Conservation (phyloP, 1,139 yeast species). For the Magnusiomyces fungicola region DNA sequence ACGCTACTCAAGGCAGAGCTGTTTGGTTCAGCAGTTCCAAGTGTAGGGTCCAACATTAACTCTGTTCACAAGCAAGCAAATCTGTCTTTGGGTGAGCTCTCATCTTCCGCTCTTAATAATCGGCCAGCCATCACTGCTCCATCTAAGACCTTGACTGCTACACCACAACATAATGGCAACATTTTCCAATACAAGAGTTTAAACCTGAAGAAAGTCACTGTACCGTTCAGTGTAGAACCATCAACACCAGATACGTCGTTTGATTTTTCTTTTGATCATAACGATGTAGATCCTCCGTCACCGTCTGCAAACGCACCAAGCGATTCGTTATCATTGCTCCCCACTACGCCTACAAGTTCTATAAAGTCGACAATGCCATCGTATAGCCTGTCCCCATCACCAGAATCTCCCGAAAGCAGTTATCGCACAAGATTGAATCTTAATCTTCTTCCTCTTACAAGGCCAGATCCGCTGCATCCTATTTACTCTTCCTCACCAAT, state of each 20-base stretch:
- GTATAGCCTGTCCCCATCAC: too few relatives aligned
- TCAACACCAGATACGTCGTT: too few relatives aligned
- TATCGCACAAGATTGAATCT: neutral
- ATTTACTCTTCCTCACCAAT: conserved; percentile 82
- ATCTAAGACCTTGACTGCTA: conserved; percentile 23
- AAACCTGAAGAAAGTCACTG: conserved; percentile 4
- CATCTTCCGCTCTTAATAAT: neutral
- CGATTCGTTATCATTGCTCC: too few relatives aligned
- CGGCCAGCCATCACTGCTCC: neutral
- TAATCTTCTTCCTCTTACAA: neutral
- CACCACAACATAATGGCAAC: conserved; percentile 35
- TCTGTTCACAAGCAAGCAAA: neutral
- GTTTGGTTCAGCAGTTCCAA: conserved; percentile 77
- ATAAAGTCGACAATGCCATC: too few relatives aligned
- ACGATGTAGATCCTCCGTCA: too few relatives aligned
- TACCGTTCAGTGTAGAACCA: too few relatives aligned
- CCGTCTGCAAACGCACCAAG: too few relatives aligned
- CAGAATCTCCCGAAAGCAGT: too few relatives aligned
- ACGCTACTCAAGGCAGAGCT: conserved; percentile 82
- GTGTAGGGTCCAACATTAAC: conserved; percentile 1
- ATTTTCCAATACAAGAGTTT: conserved; percentile 30
- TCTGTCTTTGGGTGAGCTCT: neutral
- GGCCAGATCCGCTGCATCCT: conserved; percentile 53
- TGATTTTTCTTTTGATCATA: too few relatives aligned
- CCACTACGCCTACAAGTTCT: too few relatives aligned